These are phyloP conservation scores for Leptographium flavum DNA, from an alignment of 2,329 filamentous ascomycete species.

Conservation along the genomic window DNA sequence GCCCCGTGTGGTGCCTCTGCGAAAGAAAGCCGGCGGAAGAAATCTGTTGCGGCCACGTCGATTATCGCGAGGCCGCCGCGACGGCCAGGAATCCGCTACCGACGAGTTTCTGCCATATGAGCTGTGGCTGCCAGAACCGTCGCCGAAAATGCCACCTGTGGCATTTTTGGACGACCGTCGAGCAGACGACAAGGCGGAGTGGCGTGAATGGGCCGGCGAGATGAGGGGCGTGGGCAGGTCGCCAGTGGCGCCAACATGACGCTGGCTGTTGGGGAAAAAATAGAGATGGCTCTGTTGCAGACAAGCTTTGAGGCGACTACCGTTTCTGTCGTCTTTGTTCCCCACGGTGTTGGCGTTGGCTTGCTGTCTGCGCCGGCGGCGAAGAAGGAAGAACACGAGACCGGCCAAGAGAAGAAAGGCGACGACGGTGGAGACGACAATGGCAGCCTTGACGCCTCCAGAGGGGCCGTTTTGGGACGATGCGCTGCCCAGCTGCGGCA, in stretches of 20 bases:
- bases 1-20: conserved; percentile 10
- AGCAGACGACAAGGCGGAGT: conserved; percentile 5
- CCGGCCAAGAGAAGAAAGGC: conserved; percentile 22
- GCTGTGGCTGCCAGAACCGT: neutral
- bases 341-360: conserved; percentile 9
- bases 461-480: conserved; percentile 12
- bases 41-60: conserved; percentile 22
- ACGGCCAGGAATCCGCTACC: conserved; percentile 7
- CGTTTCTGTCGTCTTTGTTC: neutral
- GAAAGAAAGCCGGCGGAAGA: conserved; percentile 22
- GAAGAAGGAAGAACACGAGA: conserved; percentile 23
- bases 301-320: neutral
- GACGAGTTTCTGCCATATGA: neutral
- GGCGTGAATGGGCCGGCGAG: conserved; percentile 15
- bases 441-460: conserved; percentile 27
- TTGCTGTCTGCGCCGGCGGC: conserved; percentile 10
- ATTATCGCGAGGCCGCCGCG: neutral
- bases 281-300: conserved; percentile 1
- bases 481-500: neutral
- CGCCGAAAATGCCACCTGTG: neutral
- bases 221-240: conserved; percentile 28
- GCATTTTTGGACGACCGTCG: conserved; percentile 9
- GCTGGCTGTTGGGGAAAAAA: conserved; percentile 1
- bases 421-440: conserved; percentile 27
- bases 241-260: conserved; percentile 12